Conservation (phyloP, 371 early-diverging fungal species). For the Coemansia linderi region DNA sequence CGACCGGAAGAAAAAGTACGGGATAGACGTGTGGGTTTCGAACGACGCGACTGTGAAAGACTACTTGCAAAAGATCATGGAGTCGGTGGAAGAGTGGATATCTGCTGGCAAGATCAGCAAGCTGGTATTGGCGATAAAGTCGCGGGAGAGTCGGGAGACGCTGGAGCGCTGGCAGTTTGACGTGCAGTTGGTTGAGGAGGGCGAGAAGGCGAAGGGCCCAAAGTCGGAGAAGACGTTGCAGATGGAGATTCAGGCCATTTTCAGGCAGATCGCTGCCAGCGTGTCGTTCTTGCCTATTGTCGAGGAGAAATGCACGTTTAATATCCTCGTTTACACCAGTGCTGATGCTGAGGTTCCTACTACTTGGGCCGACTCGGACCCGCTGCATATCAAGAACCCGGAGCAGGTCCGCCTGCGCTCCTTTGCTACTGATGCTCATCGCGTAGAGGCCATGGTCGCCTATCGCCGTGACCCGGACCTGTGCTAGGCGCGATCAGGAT, state of each 20-base stretch:
- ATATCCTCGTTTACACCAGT: constrained; percentile 86
- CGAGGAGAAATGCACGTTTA: constrained; percentile 88
- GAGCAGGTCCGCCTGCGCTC: constrained; percentile 82
- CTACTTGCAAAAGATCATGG: constrained; percentile 74
- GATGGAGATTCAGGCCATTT: constrained; percentile 79
- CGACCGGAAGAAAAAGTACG: constrained; percentile 75
- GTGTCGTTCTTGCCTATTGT: constrained; percentile 88
- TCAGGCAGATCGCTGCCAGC: constrained; percentile 88
- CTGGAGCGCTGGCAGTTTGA: constrained; percentile 95
- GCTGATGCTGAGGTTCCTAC: constrained; percentile 82
- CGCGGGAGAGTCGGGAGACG: constrained; percentile 75
- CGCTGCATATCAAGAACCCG: constrained; percentile 74
- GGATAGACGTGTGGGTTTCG: constrained; percentile 74
- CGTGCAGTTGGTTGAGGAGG: constrained; percentile 61
- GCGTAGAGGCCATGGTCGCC: constrained; percentile 82
- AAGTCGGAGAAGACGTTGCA: constrained; percentile 71
- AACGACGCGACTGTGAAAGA: constrained; percentile 69
- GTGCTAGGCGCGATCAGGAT: constrained; percentile 24
- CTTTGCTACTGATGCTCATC: constrained; percentile 80
- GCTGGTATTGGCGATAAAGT: constrained; percentile 80
- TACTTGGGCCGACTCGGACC: constrained; percentile 84
- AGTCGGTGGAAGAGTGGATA: constrained; percentile 84
- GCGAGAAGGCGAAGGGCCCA: constrained; percentile 36
- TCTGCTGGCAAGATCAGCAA: constrained; percentile 68
- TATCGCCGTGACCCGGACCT: constrained; percentile 63